A percentile compares a stretch with the other conserved stretches of the same genome.
phyloP scores from a whole-genome alignment of 2,329 filamentous ascomycete species.

The Aspergillus vadensis region DNA sequence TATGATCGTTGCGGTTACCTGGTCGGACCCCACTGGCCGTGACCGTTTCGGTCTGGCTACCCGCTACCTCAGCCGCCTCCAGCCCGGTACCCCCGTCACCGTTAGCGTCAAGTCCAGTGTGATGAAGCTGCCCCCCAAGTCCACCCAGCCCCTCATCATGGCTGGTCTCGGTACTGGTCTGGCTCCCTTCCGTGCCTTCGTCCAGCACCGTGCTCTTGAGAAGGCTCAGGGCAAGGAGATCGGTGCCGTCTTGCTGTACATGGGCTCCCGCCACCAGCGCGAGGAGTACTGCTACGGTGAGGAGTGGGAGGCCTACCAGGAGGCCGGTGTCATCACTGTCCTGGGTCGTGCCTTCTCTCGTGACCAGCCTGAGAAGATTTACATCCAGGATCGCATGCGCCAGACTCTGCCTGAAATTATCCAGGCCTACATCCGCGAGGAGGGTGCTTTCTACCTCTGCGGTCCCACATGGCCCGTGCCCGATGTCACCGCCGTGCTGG shows the following conservation, averaged over 20 bases:
- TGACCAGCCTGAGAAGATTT: constrained; percentile 97
- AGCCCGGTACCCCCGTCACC: constrained; percentile 75
- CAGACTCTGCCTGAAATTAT: constrained; percentile 81
- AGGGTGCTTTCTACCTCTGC: constrained; percentile 95
- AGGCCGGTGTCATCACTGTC: constrained; percentile 90
- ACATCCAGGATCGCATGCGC: constrained; percentile 98
- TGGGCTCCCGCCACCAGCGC: constrained; percentile 93
- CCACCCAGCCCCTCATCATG: constrained; percentile 96
- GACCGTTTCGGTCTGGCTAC: constrained; percentile 92
- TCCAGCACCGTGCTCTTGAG: constrained; percentile 97
- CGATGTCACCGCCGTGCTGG: constrained; percentile 88
- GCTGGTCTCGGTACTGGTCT: constrained; percentile 97
- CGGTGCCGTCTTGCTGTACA: constrained; percentile 89
- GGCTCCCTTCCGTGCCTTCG: constrained; percentile 97
- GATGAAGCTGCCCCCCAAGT: constrained; percentile 92
- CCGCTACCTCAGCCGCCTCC: constrained; percentile 78
- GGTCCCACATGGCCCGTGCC: constrained; percentile 98
- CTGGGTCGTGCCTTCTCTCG: constrained; percentile 92
- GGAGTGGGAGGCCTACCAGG: constrained; percentile 98
- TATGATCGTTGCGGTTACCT: constrained; percentile 96
- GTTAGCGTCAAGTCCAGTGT: constrained; percentile 97
- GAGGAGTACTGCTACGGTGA: constrained; percentile 99
- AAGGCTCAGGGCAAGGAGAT: constrained; percentile 97
- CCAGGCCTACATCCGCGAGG: constrained; percentile 80
- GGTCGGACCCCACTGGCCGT: constrained; percentile 85